Base-by-base conservation (phyloP, 768 basidiomycete genomes). In the Russula ochroleuca region DNA sequence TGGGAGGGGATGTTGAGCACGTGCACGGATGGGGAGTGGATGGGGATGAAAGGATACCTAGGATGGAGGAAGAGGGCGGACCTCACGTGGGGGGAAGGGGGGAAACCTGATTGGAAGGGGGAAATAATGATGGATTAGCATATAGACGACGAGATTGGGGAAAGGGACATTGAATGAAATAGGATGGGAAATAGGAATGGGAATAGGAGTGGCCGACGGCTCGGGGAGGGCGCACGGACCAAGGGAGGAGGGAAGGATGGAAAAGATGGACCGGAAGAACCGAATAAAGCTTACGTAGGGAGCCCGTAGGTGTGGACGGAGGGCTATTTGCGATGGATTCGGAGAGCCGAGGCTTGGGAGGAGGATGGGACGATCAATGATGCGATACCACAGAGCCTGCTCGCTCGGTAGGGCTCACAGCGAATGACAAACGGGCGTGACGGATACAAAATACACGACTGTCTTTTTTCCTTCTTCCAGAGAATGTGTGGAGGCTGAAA, bases 311-410 rank as follows among this genome's bases (percentile, higher is more conserved):
- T 40, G 57, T 37, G 65, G 63, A 64, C 57, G 63, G 64, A 58
- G 41, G 1, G 43, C 35, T 57, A 59, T 51, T 61, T 61, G 59
- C 57, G 63, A 48, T 45, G 41, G 40, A 57, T 38, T 65, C 65
- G 65, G 65, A 64, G 65, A 65, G 65, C 65, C 65, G 65, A 67
- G 65, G 65, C 52, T 65, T 67, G 63, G 53, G 63, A 59, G 58
- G 45, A 56, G 52, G 63, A 64, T 63, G 65, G 53, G 65, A 67
- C 65, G 65, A 67, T 67, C 65, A 67, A 67, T 66, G 65, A 67
- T 67, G 65, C 65, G 65, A 67, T 65, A 55, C 63, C 45, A 40
- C 55, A 63, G 51, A 43, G 62, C 45, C 51, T 55, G 23, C 57
- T 65, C 57, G 37, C 63, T 67, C 51, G 54, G 63, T 66, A 49